Evolutionary conservation across 2,329 filamentous ascomycete species (phyloP), one percentile per base, ranked within the genome.

Genomic region (Aureobasidium mangrovei): DNA sequence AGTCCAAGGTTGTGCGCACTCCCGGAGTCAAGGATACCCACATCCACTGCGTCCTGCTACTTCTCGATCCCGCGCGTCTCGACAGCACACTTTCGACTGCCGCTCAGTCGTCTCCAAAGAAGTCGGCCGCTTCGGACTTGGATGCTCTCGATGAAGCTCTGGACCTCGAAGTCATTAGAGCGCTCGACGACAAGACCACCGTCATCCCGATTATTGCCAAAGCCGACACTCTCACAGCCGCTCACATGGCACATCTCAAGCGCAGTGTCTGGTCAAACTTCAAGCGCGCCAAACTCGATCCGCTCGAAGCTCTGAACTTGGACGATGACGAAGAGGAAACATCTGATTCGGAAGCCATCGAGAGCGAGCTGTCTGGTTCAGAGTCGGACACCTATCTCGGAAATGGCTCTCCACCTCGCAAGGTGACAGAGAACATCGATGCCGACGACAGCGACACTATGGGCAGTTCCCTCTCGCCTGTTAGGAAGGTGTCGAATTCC

Each of bases 121-220:
- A 54, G 12, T 42, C 45, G 9, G 56, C 59, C 2, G 35, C 51
- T 28, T 77, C 82, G 63, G 78, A 78, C 54, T 69, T 76, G 7
- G 74, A 75, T 5, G 82, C 84, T 26, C 76, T 97, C 10, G 91
- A 97, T 63, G 86, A 95, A 60, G 86, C 89, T 60, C 79, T 98
- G 7, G 93, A 98, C 66, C 74, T 98, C 27, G 90, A 95, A 66
- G 86, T 96, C 55, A 77, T 98, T 63, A 86, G 87, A 45, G 86
- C 86, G 12, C 79, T 98, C 29, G 85, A 95, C 68, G 86, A 88
- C 63, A 96, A 95, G 77, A 97, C 93, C 0, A 95, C 89, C 0
- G 89, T 97, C 56, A 88, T 98, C 44, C 93, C 93, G 0, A 84
- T 98, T 56, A 91, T 98, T 65, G 87, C 90, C 67, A 98, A 98